Conservation (phyloP, 1,284 basidiomycete species). For the Cryptococcus sp. region DNA sequence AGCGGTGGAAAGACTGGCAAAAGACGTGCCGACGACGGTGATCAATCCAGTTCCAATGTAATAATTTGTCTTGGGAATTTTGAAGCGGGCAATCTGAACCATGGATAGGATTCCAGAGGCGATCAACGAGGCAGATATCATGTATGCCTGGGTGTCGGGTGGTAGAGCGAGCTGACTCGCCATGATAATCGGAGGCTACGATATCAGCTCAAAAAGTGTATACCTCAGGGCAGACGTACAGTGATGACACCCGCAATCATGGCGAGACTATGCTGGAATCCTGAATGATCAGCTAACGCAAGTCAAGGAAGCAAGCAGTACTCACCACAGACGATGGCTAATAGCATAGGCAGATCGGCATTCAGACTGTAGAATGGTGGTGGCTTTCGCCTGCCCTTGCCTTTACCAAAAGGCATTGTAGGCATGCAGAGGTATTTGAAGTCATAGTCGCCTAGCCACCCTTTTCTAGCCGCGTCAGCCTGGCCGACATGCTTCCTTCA, state of each 20-base stretch:
- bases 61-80: slow-evolving; percentile 15
- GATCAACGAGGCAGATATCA: slow-evolving; percentile 77
- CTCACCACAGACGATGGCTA: slow-evolving; percentile 4
- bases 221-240: background rate
- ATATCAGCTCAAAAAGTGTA: slow-evolving; percentile 34
- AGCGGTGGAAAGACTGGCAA: slow-evolving; percentile 72
- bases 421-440: slow-evolving; percentile 2
- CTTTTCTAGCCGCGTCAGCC: background rate
- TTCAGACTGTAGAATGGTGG: slow-evolving; percentile 5
- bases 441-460: slow-evolving; percentile 3
- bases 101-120: slow-evolving; percentile 58
- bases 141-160: slow-evolving; percentile 59
- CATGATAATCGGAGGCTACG: slow-evolving; percentile 71
- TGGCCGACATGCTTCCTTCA: no score
- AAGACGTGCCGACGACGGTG: slow-evolving; percentile 70
- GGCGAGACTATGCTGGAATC: slow-evolving; percentile 23
- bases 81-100: slow-evolving; percentile 42
- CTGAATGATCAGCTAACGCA: slow-evolving; percentile 1
- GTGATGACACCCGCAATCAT: slow-evolving; percentile 32
- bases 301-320: background rate
- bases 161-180: slow-evolving; percentile 48
- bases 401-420: slow-evolving; percentile 1
- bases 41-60: slow-evolving; percentile 56
- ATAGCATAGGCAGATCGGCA: slow-evolving; percentile 1
- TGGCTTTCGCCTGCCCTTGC: background rate